These are phyloP conservation scores for Platanthera zijinensis DNA, from an alignment of 106 monocot genomes.

Conservation along the genomic window DNA sequence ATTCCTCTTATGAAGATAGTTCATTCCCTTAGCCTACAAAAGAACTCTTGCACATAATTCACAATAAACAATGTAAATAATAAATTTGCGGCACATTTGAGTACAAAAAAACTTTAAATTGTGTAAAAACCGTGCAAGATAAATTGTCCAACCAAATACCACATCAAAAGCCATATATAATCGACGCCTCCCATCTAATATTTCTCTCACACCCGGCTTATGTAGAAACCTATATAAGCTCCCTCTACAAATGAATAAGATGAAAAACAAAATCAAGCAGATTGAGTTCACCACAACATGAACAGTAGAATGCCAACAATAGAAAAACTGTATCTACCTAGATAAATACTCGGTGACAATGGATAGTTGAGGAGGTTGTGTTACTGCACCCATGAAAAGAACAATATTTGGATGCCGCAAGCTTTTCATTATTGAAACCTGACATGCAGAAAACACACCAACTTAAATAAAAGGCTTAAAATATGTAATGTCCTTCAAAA, in stretches of 20 bases:
- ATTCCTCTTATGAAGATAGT: conserved; percentile 89
- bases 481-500: not conserved
- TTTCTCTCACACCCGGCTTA: conserved; percentile 59
- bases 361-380: conserved; percentile 80
- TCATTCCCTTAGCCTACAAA: conserved; percentile 97
- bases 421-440: conserved; percentile 99
- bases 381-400: conserved; percentile 91
- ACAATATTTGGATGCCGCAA: conserved; percentile 98
- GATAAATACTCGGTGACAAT: conserved; percentile 98
- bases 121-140: not conserved
- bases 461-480: not conserved
- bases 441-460: conserved; percentile 12
- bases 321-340: conserved; percentile 34
- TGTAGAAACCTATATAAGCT: conserved; percentile 88
- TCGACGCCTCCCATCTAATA: conserved; percentile 87
- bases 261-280: conserved; percentile 2
- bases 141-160: conserved; percentile 34
- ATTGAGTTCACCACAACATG: not conserved
- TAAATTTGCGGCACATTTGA: not conserved
- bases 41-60: not conserved
- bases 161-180: conserved; percentile 95
- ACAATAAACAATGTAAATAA: conserved; percentile 4
- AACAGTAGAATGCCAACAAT: not conserved
- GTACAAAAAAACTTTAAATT: not conserved
- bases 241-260: conserved; percentile 54